Evolutionary conservation across 2,329 filamentous ascomycete genomes (phyloP), one percentile per base, ranked within the genome.

Genomic region (Colletotrichum nymphaeae): DNA sequence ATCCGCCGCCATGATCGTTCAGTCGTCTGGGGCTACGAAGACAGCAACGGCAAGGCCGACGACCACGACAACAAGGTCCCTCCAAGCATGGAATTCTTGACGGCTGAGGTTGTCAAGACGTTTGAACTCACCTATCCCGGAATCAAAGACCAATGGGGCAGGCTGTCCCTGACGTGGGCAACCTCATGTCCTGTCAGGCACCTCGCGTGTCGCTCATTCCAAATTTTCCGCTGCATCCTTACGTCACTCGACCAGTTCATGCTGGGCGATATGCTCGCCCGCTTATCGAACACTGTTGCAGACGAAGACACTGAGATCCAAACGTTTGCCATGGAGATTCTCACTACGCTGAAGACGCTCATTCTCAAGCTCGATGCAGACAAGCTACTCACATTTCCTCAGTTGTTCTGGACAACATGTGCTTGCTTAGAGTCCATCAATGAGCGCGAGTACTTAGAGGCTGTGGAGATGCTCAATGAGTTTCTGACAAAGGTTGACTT

Each of bases 351-450:
- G 64, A 95, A 97, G 79, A 95, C 95, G 0, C 93, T 99, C 57
- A 97, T 99, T 70, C 90, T 92, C 76, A 97, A 96, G 68, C 86
- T 98, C 32, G 92, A 95, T 24, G 88, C 93, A 0, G 90, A 93
- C 49, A 93, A 95, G 80, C 87, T 99, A 2, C 84, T 97, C 60
- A 91, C 92, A n/a, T 98, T 98, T 76, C 97, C 97, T 1, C 96
- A 98, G 79, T 86, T 99, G 1, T 98, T 99, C 83, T 99, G 97
- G 97, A 97, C 96, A 0, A 98, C 94, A 0, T 98, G 95, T 78
- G 97, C 97, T 12, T 99, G 97, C 80, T 86, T 99, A 24, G 95
- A 98, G 79, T 98, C 97, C 0, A 97, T 98, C 79, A 97, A 98
- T 76, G 97, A 99, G 83, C 90, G 93, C 26, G 97, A 99, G 79